Evolutionary conservation across 1,284 basidiomycete genomes (phyloP).

Genomic region (Ustilago cynodontis): DNA sequence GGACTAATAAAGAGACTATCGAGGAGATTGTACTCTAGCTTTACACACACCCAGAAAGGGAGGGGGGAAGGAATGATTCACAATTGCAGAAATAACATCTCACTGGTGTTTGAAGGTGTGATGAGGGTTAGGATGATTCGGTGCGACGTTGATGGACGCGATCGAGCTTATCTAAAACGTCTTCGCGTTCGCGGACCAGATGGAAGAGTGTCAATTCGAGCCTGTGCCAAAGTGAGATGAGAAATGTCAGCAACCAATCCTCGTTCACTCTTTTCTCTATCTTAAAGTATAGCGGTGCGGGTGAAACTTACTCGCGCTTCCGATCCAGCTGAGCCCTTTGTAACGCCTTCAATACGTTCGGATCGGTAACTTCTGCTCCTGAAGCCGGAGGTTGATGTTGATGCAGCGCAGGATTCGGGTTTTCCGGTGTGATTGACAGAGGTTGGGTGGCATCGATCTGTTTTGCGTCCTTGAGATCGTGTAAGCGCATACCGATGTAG

Average conservation of each 20-base stretch:
- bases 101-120: background rate
- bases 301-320: conserved; percentile 18
- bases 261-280: too few relatives aligned
- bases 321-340: conserved; percentile 3
- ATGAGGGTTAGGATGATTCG: conserved; percentile 7
- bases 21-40: conserved; percentile 51
- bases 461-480: conserved; percentile 33
- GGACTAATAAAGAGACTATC: conserved; percentile 80
- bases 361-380: conserved; percentile 5
- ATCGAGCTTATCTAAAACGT: conserved; percentile 49
- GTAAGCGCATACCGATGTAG: conserved; percentile 38
- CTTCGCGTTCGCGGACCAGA: conserved; percentile 48
- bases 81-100: background rate
- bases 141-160: conserved; percentile 31
- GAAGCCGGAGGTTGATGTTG: conserved; percentile 6
- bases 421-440: conserved; percentile 15
- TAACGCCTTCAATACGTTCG: conserved; percentile 4
- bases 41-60: background rate
- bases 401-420: conserved; percentile 6
- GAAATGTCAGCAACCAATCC: background rate
- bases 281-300: too few relatives aligned
- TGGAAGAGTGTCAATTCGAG: conserved; percentile 45
- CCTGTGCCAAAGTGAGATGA: background rate
- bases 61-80: background rate
- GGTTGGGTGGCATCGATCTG: conserved; percentile 12